These are phyloP conservation scores for Panicum virgatum DNA, from an alignment of 202 grass and related monocot genomes.

Conservation along the genomic window DNA sequence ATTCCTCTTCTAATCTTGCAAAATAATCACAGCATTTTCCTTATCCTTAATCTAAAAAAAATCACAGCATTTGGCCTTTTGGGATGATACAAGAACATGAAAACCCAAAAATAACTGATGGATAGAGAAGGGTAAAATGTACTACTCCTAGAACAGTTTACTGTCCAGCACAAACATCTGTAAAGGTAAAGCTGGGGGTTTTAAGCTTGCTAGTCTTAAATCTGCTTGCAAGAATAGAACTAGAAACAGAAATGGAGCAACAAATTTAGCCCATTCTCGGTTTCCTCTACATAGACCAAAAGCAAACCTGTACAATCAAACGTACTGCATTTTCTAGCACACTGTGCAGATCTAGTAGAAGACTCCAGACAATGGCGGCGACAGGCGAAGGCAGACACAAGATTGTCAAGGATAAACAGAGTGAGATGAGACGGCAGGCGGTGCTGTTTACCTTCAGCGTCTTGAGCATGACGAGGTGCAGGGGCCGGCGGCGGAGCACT, in stretches of 20 bases:
- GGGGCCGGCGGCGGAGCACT: slow-evolving; percentile 18
- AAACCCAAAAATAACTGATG: background rate
- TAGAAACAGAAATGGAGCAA: background rate
- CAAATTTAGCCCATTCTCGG: background rate
- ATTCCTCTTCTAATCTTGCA: background rate
- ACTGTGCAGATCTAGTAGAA: background rate
- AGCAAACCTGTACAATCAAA: background rate
- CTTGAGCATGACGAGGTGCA: slow-evolving; percentile 23
- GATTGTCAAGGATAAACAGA: background rate
- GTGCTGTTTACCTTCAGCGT: slow-evolving; percentile 33
- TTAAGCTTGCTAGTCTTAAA: background rate
- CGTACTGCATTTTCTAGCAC: background rate
- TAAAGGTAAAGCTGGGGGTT: background rate
- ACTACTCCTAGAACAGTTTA: background rate
- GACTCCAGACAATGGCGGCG: background rate
- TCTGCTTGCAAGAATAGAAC: background rate
- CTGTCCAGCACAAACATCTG: background rate
- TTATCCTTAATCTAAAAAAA: background rate
- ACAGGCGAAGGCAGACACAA: background rate
- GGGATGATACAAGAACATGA: background rate
- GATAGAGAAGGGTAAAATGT: background rate
- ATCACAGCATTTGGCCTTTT: background rate
- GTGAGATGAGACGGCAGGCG: background rate
- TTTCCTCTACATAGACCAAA: background rate
- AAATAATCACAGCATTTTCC: background rate